Base-by-base conservation (phyloP, 768 basidiomycete species). In the Auricularia heimuer region DNA sequence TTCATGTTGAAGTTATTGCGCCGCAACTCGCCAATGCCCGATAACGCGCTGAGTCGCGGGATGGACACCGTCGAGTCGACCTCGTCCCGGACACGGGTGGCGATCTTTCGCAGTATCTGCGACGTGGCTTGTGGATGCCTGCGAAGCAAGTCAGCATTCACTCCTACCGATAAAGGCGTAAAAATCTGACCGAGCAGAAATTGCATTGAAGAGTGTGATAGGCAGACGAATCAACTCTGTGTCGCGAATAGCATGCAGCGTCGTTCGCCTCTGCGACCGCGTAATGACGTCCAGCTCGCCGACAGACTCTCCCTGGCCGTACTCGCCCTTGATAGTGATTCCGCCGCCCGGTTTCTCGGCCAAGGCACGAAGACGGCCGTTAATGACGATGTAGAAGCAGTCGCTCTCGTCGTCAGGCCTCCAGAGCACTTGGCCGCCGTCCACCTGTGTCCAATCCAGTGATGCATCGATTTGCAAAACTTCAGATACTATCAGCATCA, bases 231-330 rank as follows among this genome's bases (percentile, higher is more conserved):
- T 96, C 12, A 99, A 81, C 74, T 99, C 97, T 0, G 94, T 94
- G 73, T 99, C 97, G 70, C 97, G 92, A 68, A 99, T 98, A 6
- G 97, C 97, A 76, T 98, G 96, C 18, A 98, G 86, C 0, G 94
- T 98, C 61, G 87, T 95, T 64, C 89, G 83, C 65, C 97, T 84
- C 3, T 85, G 83, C 18, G 88, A 90, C 69, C 88, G 90, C 7
- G 95, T 97, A 71, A 99, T 98, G 63, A 97, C 97, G 73, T 98
- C 97, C 12, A 99, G 81, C 75, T 99, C 97, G 33, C 97, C 97
- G 61, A 98, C 0, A 3, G 92, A 91, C 71, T 98, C 96, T 10
- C 94, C 95, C 75, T 98, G 95, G 45, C 97, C 97, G 71, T 96
- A 96, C 78, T 99, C 97, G 7, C 87, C 92, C 2, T 89, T 80